Conservation (phyloP, 2,329 filamentous ascomycete species). For the Colletotrichum paranaense region DNA sequence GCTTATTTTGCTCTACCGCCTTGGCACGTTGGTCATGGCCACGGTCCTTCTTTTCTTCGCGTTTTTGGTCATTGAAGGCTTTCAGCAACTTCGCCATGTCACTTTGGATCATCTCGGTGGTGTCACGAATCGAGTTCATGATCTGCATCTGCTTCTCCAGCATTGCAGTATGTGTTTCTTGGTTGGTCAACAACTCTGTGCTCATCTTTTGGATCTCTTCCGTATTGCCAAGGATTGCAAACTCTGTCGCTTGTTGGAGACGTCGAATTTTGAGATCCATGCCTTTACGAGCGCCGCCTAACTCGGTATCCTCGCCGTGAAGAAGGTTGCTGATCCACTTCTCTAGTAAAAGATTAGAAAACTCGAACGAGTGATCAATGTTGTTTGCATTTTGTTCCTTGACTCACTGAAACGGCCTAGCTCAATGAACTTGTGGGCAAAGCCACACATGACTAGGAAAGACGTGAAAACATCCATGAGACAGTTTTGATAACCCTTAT, state of each 20-base stretch:
- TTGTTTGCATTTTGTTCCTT: neutral
- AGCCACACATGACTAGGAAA: constrained; percentile 45
- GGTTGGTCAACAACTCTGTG: constrained; percentile 41
- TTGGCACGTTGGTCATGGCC: constrained; percentile 19
- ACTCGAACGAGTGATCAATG: too few species aligned
- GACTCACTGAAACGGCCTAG: constrained; percentile 45
- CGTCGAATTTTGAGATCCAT: constrained; percentile 42
- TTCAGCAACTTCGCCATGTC: constrained; percentile 44
- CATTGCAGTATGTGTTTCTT: constrained; percentile 40
- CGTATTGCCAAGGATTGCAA: constrained; percentile 47
- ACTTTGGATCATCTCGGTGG: constrained; percentile 40
- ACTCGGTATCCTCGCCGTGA: constrained; percentile 44
- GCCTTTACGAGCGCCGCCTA: constrained; percentile 42
- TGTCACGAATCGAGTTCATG: constrained; percentile 42
- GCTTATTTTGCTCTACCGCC: constrained; percentile 34
- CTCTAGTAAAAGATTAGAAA: constrained; percentile 32
- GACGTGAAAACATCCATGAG: constrained; percentile 51
- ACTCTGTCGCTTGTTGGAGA: constrained; percentile 47
- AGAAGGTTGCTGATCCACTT: constrained; percentile 46
- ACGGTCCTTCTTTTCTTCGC: neutral
- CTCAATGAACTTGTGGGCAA: constrained; percentile 48
- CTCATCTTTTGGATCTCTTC: constrained; percentile 45
- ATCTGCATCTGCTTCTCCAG: constrained; percentile 41
- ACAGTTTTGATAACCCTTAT: constrained; percentile 45
- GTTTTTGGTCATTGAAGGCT: constrained; percentile 38